Evolutionary conservation across 371 early-diverging fungal genomes (phyloP).

Genomic region (Mortierella polycephala): DNA sequence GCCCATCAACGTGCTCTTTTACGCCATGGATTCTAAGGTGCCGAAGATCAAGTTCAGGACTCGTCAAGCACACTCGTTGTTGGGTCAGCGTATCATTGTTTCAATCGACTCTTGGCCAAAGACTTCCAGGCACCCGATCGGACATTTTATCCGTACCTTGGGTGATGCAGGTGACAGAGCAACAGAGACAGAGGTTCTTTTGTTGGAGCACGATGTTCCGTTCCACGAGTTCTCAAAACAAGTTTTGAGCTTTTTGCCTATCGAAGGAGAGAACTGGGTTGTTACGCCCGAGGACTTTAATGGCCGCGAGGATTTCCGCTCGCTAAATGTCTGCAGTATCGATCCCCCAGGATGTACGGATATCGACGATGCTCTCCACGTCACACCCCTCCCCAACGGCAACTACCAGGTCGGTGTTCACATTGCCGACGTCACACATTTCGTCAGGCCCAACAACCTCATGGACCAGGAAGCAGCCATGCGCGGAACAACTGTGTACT

Average conservation of each 20-base stretch:
- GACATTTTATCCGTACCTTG: conserved; percentile 92
- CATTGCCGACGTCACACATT: conserved; percentile 99
- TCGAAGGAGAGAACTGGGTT: conserved; percentile 89
- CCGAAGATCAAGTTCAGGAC: conserved; percentile 94
- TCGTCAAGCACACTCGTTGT: conserved; percentile 79
- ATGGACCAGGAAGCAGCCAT: conserved; percentile 91
- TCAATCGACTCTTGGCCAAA: conserved; percentile 91
- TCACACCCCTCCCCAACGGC: conserved; percentile 83
- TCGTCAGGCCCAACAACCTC: conserved; percentile 86
- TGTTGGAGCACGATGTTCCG: conserved; percentile 96
- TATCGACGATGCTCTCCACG: conserved; percentile 99
- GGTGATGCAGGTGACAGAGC: conserved; percentile 93
- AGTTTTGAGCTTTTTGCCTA: conserved; percentile 83
- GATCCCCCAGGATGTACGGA: conserved; percentile 99
- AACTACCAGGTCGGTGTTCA: conserved; percentile 91
- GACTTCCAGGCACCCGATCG: conserved; percentile 83
- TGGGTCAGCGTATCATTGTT: conserved; percentile 89
- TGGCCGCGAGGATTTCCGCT: conserved; percentile 84
- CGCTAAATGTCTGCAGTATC: conserved; percentile 93
- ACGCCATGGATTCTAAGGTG: conserved; percentile 91
- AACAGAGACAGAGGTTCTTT: conserved; percentile 94
- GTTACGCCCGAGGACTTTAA: conserved; percentile 80
- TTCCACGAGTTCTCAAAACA: conserved; percentile 91
- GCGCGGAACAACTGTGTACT: conserved; percentile 96
- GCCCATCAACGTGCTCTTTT: conserved; percentile 73